Evolutionary conservation across 2,329 filamentous ascomycete species (phyloP).

Genomic region (Fusarium continuum): DNA sequence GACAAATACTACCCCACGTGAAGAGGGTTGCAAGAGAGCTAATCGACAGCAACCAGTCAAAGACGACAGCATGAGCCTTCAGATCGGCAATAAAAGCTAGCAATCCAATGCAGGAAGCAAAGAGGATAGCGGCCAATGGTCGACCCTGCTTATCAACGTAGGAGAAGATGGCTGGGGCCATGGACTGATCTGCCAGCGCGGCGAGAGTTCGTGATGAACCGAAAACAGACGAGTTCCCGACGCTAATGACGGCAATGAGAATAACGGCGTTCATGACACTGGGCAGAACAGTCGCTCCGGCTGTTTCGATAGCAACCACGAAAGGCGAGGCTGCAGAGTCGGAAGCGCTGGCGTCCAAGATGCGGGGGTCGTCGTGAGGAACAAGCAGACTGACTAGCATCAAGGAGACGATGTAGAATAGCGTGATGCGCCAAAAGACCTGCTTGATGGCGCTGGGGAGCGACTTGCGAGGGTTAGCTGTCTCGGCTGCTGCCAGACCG

Average conservation of each 20-base stretch:
- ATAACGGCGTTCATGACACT: conserved; percentile 94
- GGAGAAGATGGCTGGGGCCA: conserved; percentile 78
- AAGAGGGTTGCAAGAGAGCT: conserved; percentile 78
- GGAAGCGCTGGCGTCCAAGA: conserved; percentile 66
- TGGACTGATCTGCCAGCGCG: conserved; percentile 85
- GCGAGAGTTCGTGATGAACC: conserved; percentile 91
- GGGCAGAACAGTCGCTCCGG: conserved; percentile 81
- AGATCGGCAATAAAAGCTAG: conserved; percentile 79
- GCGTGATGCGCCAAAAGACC: conserved; percentile 90
- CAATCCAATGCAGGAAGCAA: conserved; percentile 74
- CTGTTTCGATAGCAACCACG: conserved; percentile 87
- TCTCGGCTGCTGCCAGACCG: conserved; percentile 79
- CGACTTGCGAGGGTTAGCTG: conserved; percentile 79
- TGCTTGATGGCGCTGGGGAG: conserved; percentile 92
- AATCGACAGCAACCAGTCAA: conserved; percentile 81
- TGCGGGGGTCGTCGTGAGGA: conserved; percentile 71
- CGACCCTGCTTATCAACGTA: conserved; percentile 86
- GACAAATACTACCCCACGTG: conserved; percentile 84
- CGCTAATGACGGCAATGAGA: conserved; percentile 88
- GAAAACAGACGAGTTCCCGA: conserved; percentile 91
- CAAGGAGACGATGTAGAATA: conserved; percentile 89
- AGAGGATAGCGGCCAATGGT: conserved; percentile 74
- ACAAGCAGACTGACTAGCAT: conserved; percentile 84
- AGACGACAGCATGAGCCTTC: conserved; percentile 66
- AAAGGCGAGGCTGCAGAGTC: conserved; percentile 85